Evolutionary conservation across 306 rosid genomes (phyloP).

Genomic region (Casuarina glauca): DNA sequence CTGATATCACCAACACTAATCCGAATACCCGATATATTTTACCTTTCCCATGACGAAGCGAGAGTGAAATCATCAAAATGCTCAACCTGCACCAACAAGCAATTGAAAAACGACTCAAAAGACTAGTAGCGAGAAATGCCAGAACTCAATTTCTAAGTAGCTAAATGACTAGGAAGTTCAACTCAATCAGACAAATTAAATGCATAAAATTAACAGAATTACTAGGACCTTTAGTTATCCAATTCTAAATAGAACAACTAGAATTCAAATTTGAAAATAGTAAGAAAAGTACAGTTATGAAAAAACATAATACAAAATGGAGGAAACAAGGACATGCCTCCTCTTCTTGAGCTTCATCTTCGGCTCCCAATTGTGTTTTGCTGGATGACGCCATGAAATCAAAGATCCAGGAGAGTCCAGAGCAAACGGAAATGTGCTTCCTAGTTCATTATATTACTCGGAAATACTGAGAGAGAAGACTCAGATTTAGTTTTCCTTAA

Average conservation of each 20-base stretch:
- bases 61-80: constrained; percentile 97
- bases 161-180: not conserved
- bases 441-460: too few species aligned
- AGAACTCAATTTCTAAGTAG: not conserved
- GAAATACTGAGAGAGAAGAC: not conserved
- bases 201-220: not conserved
- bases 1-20: too few species aligned
- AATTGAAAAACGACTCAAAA: not conserved
- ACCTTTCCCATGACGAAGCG: constrained; percentile 99
- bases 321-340: constrained; percentile 32
- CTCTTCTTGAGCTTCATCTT: constrained; percentile 59
- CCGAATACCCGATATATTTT: constrained; percentile 1
- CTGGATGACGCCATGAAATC: constrained; percentile 65
- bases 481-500: not conserved
- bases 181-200: not conserved
- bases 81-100: constrained; percentile 58
- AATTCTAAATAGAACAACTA: not conserved
- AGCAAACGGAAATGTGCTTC: constrained; percentile 4
- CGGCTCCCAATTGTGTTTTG: constrained; percentile 44
- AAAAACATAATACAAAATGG: too few species aligned
- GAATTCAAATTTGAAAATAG: not conserved
- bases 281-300: not conserved
- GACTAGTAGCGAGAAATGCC: not conserved
- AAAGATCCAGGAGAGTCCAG: constrained; percentile 26
- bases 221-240: not conserved